A percentile compares a stretch with the other conserved stretches of the same genome.
phyloP scores from a whole-genome alignment of 2,329 filamentous ascomycete genomes.

The Stemphylium lycopersici region DNA sequence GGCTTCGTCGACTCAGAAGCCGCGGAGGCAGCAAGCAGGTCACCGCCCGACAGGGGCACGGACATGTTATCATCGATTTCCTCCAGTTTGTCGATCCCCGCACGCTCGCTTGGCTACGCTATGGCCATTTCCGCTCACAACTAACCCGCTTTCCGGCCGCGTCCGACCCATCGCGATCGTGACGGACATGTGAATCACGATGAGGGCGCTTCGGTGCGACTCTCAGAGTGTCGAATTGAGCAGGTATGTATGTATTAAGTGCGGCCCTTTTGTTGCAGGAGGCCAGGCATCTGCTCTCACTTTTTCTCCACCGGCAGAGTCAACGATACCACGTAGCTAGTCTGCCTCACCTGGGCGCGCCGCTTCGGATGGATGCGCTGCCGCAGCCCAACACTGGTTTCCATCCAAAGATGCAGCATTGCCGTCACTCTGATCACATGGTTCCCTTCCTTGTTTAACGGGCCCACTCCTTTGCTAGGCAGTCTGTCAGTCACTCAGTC shows the following conservation, averaged over 20 bases:
- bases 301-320: constrained; percentile 1
- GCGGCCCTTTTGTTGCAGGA: constrained; percentile 3
- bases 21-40: constrained; percentile 6
- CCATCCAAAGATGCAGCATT: constrained; percentile 1
- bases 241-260: constrained; percentile 9
- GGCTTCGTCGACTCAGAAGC: constrained; percentile 23
- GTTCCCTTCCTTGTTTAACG: background rate
- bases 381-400: constrained; percentile 9
- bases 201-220: constrained; percentile 15
- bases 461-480: constrained; percentile 7
- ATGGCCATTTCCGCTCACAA: constrained; percentile 14
- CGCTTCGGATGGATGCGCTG: constrained; percentile 3
- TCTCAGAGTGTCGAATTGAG: constrained; percentile 19
- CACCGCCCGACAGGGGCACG: constrained; percentile 28
- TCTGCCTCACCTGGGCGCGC: background rate
- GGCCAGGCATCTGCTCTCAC: background rate
- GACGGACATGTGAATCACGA: constrained; percentile 21
- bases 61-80: constrained; percentile 30
- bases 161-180: constrained; percentile 20
- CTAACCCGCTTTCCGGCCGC: constrained; percentile 22
- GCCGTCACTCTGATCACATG: constrained; percentile 11
- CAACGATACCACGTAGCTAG: background rate
- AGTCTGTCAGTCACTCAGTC: constrained; percentile 15
- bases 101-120: constrained; percentile 17
- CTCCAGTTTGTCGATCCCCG: constrained; percentile 34